Evolutionary conservation across 768 basidiomycete genomes (phyloP).

Genomic region (Trametes villosa): DNA sequence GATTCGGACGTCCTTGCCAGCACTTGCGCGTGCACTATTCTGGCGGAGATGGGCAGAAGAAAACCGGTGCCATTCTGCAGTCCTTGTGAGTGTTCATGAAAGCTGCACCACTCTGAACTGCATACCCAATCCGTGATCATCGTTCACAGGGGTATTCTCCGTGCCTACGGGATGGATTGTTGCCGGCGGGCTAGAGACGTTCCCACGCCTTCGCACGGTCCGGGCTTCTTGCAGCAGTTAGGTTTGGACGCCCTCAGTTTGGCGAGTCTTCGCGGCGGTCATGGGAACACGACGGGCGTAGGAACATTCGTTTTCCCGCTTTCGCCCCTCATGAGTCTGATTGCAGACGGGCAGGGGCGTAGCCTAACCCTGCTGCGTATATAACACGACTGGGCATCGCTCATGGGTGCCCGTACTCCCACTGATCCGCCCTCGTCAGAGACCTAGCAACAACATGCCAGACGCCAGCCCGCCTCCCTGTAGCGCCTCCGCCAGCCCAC

Average conservation of each 20-base stretch:
- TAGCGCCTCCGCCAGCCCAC: background rate
- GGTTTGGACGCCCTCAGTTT: background rate
- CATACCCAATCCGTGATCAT: too few species aligned
- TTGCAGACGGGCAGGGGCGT: background rate
- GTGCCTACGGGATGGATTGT: too few species aligned
- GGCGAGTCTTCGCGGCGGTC: background rate
- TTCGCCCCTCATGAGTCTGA: background rate
- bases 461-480: background rate
- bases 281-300: background rate
- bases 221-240: background rate
- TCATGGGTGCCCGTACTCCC: background rate
- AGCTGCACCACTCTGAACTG: too few species aligned
- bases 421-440: background rate
- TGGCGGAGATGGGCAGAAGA: too few species aligned
- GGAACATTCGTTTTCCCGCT: background rate
- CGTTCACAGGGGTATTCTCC: too few species aligned
- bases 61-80: too few species aligned
- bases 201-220: background rate
- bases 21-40: too few species aligned
- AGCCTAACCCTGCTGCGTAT: background rate
- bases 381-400: background rate
- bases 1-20: too few species aligned
- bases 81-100: too few species aligned
- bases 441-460: slow-evolving; percentile 4
- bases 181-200: background rate